Conservation (phyloP, 345 rosid species). For the Citrus maxima region DNA sequence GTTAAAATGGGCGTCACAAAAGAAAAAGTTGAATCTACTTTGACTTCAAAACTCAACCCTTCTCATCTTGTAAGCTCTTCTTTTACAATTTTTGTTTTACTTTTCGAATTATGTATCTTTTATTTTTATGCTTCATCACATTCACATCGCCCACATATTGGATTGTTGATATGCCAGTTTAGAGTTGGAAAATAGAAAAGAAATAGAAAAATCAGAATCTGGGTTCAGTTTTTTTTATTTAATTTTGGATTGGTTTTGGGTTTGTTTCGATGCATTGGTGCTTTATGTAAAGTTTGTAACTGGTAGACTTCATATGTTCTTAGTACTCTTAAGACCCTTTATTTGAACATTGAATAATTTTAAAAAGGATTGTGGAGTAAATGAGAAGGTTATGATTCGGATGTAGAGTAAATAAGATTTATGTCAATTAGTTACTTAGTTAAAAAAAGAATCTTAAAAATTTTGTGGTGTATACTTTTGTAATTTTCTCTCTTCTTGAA, state of each 20-base stretch:
- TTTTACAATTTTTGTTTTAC: background rate
- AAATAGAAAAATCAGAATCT: background rate
- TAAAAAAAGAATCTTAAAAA: background rate
- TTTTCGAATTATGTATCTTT: background rate
- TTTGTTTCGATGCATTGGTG: background rate
- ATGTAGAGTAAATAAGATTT: background rate
- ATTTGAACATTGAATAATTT: background rate
- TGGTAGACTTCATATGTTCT: background rate
- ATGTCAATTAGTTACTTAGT: background rate
- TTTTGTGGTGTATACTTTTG: background rate
- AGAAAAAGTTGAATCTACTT: slow-evolving; percentile 68
- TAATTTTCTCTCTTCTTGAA: background rate
- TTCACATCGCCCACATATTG: background rate
- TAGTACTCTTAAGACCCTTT: background rate
- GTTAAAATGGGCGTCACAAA: slow-evolving; percentile 67
- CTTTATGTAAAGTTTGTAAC: background rate
- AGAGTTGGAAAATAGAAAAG: background rate
- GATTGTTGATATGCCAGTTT: background rate
- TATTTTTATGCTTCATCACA: background rate
- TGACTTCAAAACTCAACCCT: slow-evolving; percentile 71
- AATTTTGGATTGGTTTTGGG: background rate
- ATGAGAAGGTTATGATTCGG: background rate
- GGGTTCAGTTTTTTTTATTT: background rate
- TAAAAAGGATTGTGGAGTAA: background rate
- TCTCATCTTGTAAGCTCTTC: slow-evolving; percentile 52